phyloP scores from a whole-genome alignment of 179 eudicot genomes.

The Sideroxylon spinosum region DNA sequence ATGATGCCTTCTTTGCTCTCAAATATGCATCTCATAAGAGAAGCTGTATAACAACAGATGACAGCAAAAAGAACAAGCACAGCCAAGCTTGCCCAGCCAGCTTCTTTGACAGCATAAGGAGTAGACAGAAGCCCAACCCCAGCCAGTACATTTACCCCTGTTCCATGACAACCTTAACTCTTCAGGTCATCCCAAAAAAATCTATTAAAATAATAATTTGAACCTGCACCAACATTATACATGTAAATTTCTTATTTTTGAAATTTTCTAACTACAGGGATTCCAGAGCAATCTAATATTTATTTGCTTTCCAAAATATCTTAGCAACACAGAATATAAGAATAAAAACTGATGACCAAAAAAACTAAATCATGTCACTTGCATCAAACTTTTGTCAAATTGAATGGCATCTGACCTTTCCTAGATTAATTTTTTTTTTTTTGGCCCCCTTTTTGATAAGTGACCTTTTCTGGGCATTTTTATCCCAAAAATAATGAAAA shows the following conservation, averaged over 20 bases:
- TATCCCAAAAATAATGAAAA: too few relatives aligned
- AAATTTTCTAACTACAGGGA: too few relatives aligned
- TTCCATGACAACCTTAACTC: constrained; percentile 13
- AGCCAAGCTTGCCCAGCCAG: constrained; percentile 70
- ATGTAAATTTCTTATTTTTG: too few relatives aligned
- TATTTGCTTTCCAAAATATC: too few relatives aligned
- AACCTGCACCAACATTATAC: neutral
- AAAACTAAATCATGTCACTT: too few relatives aligned
- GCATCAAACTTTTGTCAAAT: too few relatives aligned
- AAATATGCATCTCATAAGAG: constrained; percentile 73
- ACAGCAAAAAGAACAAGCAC: constrained; percentile 67
- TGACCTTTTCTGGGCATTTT: neutral
- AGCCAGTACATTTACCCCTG: constrained; percentile 78
- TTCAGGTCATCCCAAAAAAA: neutral
- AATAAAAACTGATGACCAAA: too few relatives aligned
- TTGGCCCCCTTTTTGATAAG: too few relatives aligned
- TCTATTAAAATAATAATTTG: constrained; percentile 7
- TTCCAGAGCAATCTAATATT: too few relatives aligned
- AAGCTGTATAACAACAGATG: constrained; percentile 75
- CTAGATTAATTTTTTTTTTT: too few relatives aligned
- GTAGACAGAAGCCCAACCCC: constrained; percentile 90
- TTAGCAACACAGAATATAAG: too few relatives aligned
- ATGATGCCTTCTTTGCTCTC: constrained; percentile 69
- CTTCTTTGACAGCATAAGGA: constrained; percentile 68
- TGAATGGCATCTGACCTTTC: too few relatives aligned